Evolutionary conservation across 1,284 basidiomycete genomes (phyloP).

Genomic region (Papiliotrema flavescens): DNA sequence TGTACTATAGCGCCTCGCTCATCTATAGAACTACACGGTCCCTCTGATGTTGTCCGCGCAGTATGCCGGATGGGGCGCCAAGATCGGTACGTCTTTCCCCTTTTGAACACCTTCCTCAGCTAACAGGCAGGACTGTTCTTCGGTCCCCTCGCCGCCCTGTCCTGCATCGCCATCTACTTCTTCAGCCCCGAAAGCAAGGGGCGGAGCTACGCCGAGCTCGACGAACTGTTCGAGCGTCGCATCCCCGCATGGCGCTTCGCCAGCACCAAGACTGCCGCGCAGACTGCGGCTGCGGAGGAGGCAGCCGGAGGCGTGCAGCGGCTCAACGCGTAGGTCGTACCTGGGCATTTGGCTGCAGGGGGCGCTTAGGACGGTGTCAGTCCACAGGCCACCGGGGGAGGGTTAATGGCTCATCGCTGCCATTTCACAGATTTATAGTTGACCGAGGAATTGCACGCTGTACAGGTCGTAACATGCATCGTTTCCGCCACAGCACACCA

Average conservation of each 20-base stretch:
- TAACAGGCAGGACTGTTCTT: slow-evolving; percentile 12
- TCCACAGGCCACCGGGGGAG: too few relatives aligned
- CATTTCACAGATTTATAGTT: too few relatives aligned
- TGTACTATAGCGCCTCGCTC: not conserved
- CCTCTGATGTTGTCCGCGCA: slow-evolving; percentile 22
- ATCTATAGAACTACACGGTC: slow-evolving; percentile 1
- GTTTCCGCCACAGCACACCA: too few relatives aligned
- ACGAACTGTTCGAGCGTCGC: slow-evolving; percentile 41
- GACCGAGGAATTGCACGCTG: too few relatives aligned
- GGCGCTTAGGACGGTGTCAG: too few relatives aligned
- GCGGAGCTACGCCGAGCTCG: slow-evolving; percentile 38
- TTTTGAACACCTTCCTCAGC: slow-evolving; percentile 13
- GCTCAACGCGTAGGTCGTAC: not conserved
- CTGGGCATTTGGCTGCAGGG: too few relatives aligned
- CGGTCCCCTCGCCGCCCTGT: slow-evolving; percentile 13
- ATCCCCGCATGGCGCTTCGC: slow-evolving; percentile 43
- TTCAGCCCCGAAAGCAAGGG: slow-evolving; percentile 7
- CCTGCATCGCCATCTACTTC: too few relatives aligned
- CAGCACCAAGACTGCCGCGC: slow-evolving; percentile 25
- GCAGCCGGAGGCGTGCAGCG: not conserved
- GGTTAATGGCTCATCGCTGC: too few relatives aligned
- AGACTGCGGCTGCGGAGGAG: too few relatives aligned
- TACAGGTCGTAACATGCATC: too few relatives aligned
- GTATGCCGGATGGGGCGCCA: slow-evolving; percentile 19
- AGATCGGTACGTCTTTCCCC: slow-evolving; percentile 16